A percentile compares a stretch with the other conserved stretches of the same genome.
phyloP scores from a whole-genome alignment of 2,329 filamentous ascomycete genomes.

The Venturia effusa region DNA sequence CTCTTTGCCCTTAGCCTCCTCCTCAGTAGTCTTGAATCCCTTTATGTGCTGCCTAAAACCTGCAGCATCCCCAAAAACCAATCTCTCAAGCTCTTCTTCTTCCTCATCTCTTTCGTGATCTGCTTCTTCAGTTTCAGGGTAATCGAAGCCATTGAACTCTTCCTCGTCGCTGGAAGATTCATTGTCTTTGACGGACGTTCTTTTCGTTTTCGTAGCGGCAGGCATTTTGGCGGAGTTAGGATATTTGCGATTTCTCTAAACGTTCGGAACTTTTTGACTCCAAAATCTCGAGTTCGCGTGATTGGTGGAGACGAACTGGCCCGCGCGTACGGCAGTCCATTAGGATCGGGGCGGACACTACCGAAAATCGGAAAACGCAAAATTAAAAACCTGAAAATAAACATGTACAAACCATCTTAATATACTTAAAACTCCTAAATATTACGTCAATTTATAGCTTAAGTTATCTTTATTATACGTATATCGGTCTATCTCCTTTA shows the following conservation, averaged over 20 bases:
- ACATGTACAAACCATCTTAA: too few species aligned
- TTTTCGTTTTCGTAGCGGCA: background rate
- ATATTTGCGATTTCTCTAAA: too few species aligned
- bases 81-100: constrained; percentile 74
- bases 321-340: too few species aligned
- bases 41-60: constrained; percentile 70
- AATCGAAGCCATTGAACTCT: constrained; percentile 4
- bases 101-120: constrained; percentile 61
- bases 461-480: too few species aligned
- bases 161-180: background rate
- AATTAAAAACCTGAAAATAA: too few species aligned
- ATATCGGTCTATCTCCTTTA: too few species aligned
- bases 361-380: too few species aligned
- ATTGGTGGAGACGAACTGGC: background rate
- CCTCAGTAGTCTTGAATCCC: constrained; percentile 36
- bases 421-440: too few species aligned
- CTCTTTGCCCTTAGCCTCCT: constrained; percentile 24
- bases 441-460: too few species aligned
- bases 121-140: background rate
- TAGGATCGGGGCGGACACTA: too few species aligned
- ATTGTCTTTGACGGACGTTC: background rate
- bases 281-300: background rate
- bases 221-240: background rate
- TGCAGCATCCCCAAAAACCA: constrained; percentile 80
- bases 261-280: background rate